Conservation (phyloP, 257 asterid genomes). For the Solanum tarapatanum region DNA sequence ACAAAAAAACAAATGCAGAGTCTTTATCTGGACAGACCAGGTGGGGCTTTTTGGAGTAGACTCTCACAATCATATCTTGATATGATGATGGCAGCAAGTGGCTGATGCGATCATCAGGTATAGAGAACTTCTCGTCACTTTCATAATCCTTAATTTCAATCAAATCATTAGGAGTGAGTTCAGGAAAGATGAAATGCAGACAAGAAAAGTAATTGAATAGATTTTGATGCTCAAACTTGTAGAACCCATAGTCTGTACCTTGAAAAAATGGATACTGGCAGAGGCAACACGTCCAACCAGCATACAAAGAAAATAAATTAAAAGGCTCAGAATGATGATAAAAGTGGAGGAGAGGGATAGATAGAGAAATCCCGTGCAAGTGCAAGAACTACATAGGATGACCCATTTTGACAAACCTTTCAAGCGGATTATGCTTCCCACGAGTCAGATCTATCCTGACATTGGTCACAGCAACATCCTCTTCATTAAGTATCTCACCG, state of each 20-base stretch:
- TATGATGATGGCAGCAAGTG: slow-evolving; percentile 80
- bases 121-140: slow-evolving; percentile 58
- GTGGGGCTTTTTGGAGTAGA: slow-evolving; percentile 81
- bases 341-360: neutral
- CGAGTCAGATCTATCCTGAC: slow-evolving; percentile 79
- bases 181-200: neutral
- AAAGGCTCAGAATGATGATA: neutral
- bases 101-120: slow-evolving; percentile 69
- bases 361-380: neutral
- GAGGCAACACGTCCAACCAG: slow-evolving; percentile 12
- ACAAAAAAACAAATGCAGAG: neutral
- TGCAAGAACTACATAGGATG: neutral
- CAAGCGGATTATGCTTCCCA: slow-evolving; percentile 79
- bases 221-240: neutral
- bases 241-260: slow-evolving; percentile 35
- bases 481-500: slow-evolving; percentile 42
- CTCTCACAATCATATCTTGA: slow-evolving; percentile 91
- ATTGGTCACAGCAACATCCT: slow-evolving; percentile 81
- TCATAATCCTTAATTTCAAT: slow-evolving; percentile 50
- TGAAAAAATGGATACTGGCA: slow-evolving; percentile 78
- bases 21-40: slow-evolving; percentile 34
- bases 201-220: neutral
- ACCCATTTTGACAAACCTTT: slow-evolving; percentile 36
- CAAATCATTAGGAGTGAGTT: neutral
- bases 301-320: slow-evolving; percentile 10